Evolutionary conservation across 2,329 filamentous ascomycete genomes (phyloP), one percentile per base, ranked within the genome.

Genomic region (Nannizzia gypsea): DNA sequence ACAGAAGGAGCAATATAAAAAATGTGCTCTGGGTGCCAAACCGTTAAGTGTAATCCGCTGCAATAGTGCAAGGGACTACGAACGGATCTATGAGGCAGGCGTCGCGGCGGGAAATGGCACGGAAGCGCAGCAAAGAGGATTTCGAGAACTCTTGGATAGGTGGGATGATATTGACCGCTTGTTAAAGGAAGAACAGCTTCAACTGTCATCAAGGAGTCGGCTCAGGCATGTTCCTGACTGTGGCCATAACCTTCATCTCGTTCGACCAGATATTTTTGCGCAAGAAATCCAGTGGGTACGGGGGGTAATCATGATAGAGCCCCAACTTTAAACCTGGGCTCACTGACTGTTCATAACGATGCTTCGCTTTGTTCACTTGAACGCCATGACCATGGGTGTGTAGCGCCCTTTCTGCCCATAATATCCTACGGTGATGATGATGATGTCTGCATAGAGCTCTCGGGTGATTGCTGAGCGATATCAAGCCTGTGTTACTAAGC

Each of bases 231-330:
- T 74, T 34, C 62, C 66, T 8, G 70, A 72, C 17, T 72, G 70
- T 62, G 73, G 73, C 2, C 74, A 76, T 65, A 67, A 74, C 65
- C 66, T 75, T 8, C 69, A 74, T 60, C 57, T 74, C 34, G 60
- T 68, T 6, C 64, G 66, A 44, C 74, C 73, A 13, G 73, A 75
- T 46, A 64, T 72, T 17, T 65, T 76, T 55, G 71, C 68, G 5
- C 63, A 68, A 22, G 72, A 72, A 61, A 66, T 75, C 6, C 59
- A 59, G 44, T 75, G 73, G 73, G 73, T 72, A 36, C 50, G 66
- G 63, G 62, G 59, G 58, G 64, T 42, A 48, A 42, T 54, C 36
- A n/a, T 56, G 20, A 8, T 6, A 20, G 26, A 38, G 13, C 13
- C 42, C 8, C 22, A 52, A 13, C 48, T 20, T 8, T 42, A 42